Conservation (phyloP, 2,329 filamentous ascomycete species). For the Aspergillus intermedius region DNA sequence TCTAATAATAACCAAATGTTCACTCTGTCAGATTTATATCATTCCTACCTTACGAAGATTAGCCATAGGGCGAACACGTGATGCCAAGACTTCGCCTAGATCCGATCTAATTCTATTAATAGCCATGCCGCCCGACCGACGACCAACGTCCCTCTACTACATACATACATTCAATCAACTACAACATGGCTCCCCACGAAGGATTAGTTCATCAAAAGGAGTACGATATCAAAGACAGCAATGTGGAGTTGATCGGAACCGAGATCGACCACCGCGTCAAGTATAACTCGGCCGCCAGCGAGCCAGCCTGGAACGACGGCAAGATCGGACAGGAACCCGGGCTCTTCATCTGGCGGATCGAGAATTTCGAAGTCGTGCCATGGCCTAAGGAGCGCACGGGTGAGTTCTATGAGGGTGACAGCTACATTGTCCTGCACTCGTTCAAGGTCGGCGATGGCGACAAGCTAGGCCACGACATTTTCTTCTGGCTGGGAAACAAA, state of each 20-base stretch:
- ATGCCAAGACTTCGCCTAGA: no score
- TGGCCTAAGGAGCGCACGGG: conserved; percentile 54
- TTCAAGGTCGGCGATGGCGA: conserved; percentile 46
- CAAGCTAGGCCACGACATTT: conserved; percentile 57
- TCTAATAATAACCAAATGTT: no score
- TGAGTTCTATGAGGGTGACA: conserved; percentile 61
- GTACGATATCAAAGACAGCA: conserved; percentile 63
- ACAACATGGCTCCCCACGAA: conserved; percentile 54
- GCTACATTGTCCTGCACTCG: conserved; percentile 59
- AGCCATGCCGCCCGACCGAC: no score
- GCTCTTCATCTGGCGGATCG: conserved; percentile 60
- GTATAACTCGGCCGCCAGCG: conserved; percentile 57
- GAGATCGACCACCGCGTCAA: conserved; percentile 63
- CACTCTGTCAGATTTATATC: no score
- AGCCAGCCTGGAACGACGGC: conserved; percentile 62
- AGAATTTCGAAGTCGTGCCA: conserved; percentile 58
- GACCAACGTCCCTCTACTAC: neutral
- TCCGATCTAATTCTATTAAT: no score
- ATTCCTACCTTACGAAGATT: no score
- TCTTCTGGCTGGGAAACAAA: conserved; percentile 62
- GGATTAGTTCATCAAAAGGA: conserved; percentile 58
- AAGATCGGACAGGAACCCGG: conserved; percentile 49
- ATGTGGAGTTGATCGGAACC: conserved; percentile 59
- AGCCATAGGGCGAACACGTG: no score
- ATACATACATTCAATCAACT: conserved; percentile 6